phyloP scores from a whole-genome alignment of 2,329 filamentous ascomycete genomes.

The Bipolaris zeicola region DNA sequence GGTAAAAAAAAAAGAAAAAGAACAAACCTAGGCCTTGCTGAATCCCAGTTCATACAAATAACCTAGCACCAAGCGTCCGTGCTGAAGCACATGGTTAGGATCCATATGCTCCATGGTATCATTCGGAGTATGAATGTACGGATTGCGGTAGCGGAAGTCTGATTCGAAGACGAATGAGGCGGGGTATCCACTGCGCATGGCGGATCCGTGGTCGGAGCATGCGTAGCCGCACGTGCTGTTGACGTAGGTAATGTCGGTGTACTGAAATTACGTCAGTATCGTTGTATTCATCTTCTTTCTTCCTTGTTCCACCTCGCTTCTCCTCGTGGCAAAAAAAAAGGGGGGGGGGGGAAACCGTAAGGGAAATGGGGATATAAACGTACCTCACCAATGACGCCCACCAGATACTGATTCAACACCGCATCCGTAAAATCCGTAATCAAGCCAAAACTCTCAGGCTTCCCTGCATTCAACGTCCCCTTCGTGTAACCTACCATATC shows the following conservation, averaged over 20 bases:
- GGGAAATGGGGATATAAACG: not conserved
- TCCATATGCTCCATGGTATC: conserved; percentile 71
- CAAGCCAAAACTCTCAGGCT: conserved; percentile 82
- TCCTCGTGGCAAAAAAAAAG: no score
- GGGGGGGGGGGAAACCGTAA: no score
- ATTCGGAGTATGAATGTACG: conserved; percentile 70
- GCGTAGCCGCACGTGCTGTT: conserved; percentile 88
- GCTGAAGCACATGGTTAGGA: conserved; percentile 88
- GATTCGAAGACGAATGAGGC: conserved; percentile 76
- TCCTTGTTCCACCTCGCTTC: no score
- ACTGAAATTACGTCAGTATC: conserved; percentile 54
- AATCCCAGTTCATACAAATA: conserved; percentile 82
- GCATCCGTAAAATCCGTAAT: conserved; percentile 89
- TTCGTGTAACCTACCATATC: conserved; percentile 88
- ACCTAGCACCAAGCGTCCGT: conserved; percentile 80
- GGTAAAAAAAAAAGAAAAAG: no score
- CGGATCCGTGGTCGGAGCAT: conserved; percentile 74
- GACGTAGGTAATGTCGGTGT: conserved; percentile 83
- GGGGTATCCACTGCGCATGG: conserved; percentile 73
- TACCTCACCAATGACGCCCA: conserved; percentile 70
- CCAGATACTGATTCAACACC: conserved; percentile 82
- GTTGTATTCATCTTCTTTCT: no score
- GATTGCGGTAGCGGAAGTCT: conserved; percentile 63
- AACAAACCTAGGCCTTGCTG: conserved; percentile 32
- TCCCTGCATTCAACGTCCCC: conserved; percentile 26